These are phyloP conservation scores for Calonectria honghensis DNA, from an alignment of 2,329 filamentous ascomycete genomes.

Conservation along the genomic window DNA sequence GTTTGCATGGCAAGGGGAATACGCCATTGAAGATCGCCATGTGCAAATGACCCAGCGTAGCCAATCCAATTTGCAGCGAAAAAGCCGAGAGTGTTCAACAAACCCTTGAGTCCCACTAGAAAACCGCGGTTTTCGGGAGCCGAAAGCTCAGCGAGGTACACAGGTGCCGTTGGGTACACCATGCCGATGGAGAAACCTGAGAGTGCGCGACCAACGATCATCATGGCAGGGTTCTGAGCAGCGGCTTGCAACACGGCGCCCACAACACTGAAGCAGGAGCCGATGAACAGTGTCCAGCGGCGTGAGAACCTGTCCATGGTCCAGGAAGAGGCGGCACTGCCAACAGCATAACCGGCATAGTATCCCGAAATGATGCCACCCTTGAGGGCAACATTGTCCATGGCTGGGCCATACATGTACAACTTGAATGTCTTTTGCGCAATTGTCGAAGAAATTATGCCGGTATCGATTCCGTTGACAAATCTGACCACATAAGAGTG, in stretches of 20 bases:
- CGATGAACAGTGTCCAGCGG: conserved; percentile 37
- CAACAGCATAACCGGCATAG: conserved; percentile 38
- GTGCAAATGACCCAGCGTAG: conserved; percentile 56
- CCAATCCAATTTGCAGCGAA: conserved; percentile 49
- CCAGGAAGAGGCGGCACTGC: conserved; percentile 36
- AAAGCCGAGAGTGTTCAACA: conserved; percentile 51
- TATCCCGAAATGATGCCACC: conserved; percentile 41
- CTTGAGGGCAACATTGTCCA: conserved; percentile 32
- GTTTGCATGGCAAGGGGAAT: conserved; percentile 60
- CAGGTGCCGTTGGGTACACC: conserved; percentile 54
- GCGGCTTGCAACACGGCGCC: conserved; percentile 65
- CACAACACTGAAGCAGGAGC: conserved; percentile 50
- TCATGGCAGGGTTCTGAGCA: conserved; percentile 62
- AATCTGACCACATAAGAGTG: conserved; percentile 4
- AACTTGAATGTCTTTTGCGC: conserved; percentile 38
- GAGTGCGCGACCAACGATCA: conserved; percentile 64
- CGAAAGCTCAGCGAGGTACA: conserved; percentile 65
- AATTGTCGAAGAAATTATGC: conserved; percentile 41
- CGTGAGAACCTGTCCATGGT: conserved; percentile 40
- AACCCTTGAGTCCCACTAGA: conserved; percentile 63
- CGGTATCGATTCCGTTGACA: conserved; percentile 41
- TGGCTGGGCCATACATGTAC: conserved; percentile 40
- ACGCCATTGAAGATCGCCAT: conserved; percentile 59
- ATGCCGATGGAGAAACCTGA: conserved; percentile 65
- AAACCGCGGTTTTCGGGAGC: conserved; percentile 66